Evolutionary conservation across 768 basidiomycete genomes (phyloP).

Genomic region (Auriscalpium vulgare): DNA sequence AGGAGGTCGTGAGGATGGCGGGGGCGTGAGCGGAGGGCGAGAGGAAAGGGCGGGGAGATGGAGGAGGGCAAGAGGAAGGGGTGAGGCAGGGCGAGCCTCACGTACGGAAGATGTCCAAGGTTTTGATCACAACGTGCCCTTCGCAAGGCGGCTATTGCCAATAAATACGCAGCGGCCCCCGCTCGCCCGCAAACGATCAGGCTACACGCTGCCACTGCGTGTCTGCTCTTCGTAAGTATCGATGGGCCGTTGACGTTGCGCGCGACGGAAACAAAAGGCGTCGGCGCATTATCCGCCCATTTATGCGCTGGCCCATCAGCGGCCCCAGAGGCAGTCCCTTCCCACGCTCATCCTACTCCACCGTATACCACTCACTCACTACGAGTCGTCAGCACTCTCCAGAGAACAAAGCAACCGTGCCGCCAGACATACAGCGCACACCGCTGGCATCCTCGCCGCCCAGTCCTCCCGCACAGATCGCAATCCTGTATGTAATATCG

Average conservation of each 20-base stretch:
- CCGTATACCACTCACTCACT: too few relatives aligned
- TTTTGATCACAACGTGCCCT: conserved; percentile 81
- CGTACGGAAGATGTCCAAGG: conserved; percentile 35
- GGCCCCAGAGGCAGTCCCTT: background rate
- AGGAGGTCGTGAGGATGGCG: background rate
- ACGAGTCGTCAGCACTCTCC: too few relatives aligned
- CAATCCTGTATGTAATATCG: too few relatives aligned
- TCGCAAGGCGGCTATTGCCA: conserved; percentile 44
- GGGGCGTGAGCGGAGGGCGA: conserved; percentile 16
- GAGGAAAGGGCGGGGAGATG: conserved; percentile 26
- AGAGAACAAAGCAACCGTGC: too few relatives aligned
- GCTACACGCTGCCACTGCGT: background rate
- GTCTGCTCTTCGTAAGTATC: background rate
- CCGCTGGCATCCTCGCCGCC: too few relatives aligned
- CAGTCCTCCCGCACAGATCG: too few relatives aligned
- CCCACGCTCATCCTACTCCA: background rate
- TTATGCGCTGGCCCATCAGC: too few relatives aligned
- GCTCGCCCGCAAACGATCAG: conserved; percentile 5
- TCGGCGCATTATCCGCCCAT: too few relatives aligned
- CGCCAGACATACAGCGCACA: too few relatives aligned
- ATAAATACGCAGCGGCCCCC: conserved; percentile 20
- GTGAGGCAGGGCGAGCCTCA: conserved; percentile 44
- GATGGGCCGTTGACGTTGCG: background rate
- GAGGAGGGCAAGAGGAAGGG: conserved; percentile 48
- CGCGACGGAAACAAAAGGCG: background rate